These are phyloP conservation scores for Hanseniaspora lachancei DNA, from an alignment of 805 yeast species.

Conservation along the genomic window DNA sequence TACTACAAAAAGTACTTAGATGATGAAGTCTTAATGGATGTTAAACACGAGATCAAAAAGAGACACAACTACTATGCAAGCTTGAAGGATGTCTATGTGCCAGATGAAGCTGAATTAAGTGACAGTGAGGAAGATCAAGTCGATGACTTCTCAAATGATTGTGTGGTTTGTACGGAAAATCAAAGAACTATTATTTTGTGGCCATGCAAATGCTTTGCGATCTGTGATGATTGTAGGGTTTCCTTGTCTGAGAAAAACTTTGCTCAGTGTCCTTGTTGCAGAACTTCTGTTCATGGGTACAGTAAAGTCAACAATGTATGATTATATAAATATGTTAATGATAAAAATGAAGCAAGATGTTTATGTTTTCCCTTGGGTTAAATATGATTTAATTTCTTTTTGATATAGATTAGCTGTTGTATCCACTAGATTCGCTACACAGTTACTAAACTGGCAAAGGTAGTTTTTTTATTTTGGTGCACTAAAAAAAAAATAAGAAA, in stretches of 20 bases:
- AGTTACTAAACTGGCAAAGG: too few species aligned
- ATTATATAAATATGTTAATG: not conserved
- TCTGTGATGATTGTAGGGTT: conserved; percentile 73
- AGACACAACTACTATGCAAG: conserved; percentile 20
- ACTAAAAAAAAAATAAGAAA: not conserved
- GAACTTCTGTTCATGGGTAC: conserved; percentile 52
- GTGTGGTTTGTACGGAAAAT: conserved; percentile 72
- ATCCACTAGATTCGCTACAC: too few species aligned
- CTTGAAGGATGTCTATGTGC: not conserved
- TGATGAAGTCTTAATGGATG: conserved; percentile 23
- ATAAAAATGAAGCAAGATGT: too few species aligned
- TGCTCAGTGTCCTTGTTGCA: conserved; percentile 74
- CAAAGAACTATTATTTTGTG: conserved; percentile 69
- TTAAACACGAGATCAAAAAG: conserved; percentile 22
- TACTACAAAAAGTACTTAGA: conserved; percentile 24
- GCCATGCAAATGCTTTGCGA: conserved; percentile 86
- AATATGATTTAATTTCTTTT: too few species aligned
- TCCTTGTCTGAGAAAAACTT: conserved; percentile 60
- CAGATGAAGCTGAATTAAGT: not conserved
- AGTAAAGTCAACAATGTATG: conserved; percentile 28
- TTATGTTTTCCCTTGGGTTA: not conserved
- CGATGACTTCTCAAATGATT: conserved; percentile 24
- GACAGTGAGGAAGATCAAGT: not conserved
- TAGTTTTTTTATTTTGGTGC: too few species aligned
- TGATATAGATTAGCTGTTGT: too few species aligned